Evolutionary conservation across 179 eudicot genomes (phyloP).

Genomic region (Pouteria campechiana): DNA sequence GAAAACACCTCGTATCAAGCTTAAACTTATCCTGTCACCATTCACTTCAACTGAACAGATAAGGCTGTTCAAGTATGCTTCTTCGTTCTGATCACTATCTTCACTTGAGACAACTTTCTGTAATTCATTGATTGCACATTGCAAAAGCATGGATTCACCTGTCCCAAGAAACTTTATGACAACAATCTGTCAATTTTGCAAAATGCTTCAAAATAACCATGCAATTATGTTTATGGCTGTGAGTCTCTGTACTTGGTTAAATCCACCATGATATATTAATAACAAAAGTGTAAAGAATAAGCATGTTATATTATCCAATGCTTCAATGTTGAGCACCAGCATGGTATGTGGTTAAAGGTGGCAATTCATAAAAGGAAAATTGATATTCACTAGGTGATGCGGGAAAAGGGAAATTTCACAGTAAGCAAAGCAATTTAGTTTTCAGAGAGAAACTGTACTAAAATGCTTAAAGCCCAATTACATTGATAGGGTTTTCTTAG

Average conservation of each 20-base stretch:
- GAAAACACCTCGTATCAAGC: slow-evolving; percentile 49
- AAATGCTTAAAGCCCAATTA: no score
- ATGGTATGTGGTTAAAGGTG: no score
- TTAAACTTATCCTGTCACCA: slow-evolving; percentile 27
- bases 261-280: neutral
- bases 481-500: no score
- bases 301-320: neutral
- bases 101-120: slow-evolving; percentile 38
- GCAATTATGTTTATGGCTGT: neutral
- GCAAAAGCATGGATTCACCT: slow-evolving; percentile 47
- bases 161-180: slow-evolving; percentile 59
- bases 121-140: slow-evolving; percentile 40
- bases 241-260: no score
- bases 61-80: slow-evolving; percentile 25
- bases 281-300: neutral
- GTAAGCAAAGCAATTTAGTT: no score
- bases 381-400: no score
- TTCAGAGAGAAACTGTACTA: no score
- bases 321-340: neutral
- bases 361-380: no score
- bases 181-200: neutral
- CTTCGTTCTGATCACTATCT: slow-evolving; percentile 26
- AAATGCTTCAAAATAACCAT: neutral
- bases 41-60: slow-evolving; percentile 31
- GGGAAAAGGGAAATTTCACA: no score